Evolutionary conservation across 2,329 filamentous ascomycete species (phyloP), one percentile per base, ranked within the genome.

Genomic region (Ceratocystis destructans): DNA sequence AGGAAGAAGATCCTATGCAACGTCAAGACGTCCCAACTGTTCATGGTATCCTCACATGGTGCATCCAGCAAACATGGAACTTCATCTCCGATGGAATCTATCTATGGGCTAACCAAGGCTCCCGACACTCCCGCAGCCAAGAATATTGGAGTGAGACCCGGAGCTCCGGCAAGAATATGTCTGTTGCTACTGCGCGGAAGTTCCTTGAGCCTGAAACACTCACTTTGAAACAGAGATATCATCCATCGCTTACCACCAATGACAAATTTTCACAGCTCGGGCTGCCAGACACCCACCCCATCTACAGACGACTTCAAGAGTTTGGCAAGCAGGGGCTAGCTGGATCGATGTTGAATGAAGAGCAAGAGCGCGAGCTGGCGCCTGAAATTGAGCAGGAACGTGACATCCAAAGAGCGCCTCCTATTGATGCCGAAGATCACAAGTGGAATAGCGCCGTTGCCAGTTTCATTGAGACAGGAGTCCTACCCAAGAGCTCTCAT

Each of bases 311-410:
- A 4, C 48, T 64, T 20, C 28, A 50, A 12, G 33, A 46, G 31
- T 66, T 68, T 53, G 22, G 41, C 5, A 33, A 41, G 8, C n/a
- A 6, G 31, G 62, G 57, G 0, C 10, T 61, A 6, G 59, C 20
- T 12, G 15, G 44, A 6, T 74, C 76, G 0, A 73, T 74, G 0
- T 73, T 88, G 0, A 75, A 82, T 2, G 85, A 89, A 70, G 87
- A 90, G 67, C 85, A 89, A 69, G 87, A 90, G 71, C 78, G 86
- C 0, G 87, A 89, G 69, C 75, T 90, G 0, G 77, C 83, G 0
- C 84, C 83, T 0, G 86, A 90, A 68, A 78, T 82, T 0, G 83
- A 89, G 69, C 74, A 80, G 31, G 83, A 89, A 70, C 75, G 78
- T 0, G 75, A 87, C 62, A 69, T 83, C 0, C 76, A 87, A 69